Percentiles rank a stretch among this genome's conserved stretches.
These are phyloP conservation scores for Suillus weaverae DNA, from an alignment of 768 basidiomycete species.

Conservation along the genomic window DNA sequence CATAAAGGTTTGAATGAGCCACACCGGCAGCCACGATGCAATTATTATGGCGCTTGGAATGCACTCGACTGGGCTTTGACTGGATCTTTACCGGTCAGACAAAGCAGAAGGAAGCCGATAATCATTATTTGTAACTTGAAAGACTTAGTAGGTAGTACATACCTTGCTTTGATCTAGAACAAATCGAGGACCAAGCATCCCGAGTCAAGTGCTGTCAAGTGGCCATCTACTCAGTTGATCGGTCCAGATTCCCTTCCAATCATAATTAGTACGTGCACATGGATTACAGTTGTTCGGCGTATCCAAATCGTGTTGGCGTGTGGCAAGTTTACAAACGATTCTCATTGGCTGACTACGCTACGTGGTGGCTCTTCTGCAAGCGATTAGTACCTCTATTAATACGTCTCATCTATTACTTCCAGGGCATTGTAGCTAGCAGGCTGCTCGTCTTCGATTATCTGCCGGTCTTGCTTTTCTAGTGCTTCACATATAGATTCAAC, in stretches of 20 bases:
- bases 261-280: not conserved
- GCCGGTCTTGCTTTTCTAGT: not conserved
- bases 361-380: not conserved
- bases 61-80: not conserved
- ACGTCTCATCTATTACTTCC: not conserved
- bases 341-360: not conserved
- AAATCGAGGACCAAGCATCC: not conserved
- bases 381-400: not conserved
- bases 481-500: not conserved
- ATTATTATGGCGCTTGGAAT: not conserved
- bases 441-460: not conserved
- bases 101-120: not conserved
- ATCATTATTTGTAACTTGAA: not conserved
- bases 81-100: not conserved
- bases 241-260: not conserved
- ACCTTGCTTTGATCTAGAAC: not conserved
- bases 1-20: not conserved
- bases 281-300: not conserved
- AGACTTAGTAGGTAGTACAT: not conserved
- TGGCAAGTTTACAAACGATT: not conserved
- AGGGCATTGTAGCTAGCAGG: not conserved
- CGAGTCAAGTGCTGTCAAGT: too few relatives aligned
- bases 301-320: not conserved
- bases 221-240: not conserved
- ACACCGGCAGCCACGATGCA: not conserved